These are phyloP conservation scores for Mycena crocata DNA, from an alignment of 768 basidiomycete genomes.

Conservation along the genomic window DNA sequence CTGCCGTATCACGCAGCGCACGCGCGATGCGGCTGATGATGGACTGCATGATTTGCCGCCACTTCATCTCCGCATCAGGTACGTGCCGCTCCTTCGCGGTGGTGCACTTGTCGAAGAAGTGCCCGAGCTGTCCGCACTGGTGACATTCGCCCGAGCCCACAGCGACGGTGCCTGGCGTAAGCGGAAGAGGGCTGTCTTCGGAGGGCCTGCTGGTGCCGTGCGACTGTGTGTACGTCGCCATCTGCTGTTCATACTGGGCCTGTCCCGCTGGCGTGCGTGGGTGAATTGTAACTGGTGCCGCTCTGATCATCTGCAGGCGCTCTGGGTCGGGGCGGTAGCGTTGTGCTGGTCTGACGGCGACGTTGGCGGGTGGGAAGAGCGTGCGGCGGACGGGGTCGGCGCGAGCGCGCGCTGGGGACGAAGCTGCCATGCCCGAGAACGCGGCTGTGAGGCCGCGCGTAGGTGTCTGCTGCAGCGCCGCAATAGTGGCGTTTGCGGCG, in stretches of 20 bases:
- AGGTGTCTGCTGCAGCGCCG: constrained; percentile 1
- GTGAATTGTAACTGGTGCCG: constrained; percentile 8
- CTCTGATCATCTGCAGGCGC: background rate
- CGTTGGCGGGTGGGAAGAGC: background rate
- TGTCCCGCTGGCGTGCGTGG: constrained; percentile 32
- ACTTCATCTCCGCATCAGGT: constrained; percentile 25
- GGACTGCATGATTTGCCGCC: constrained; percentile 29
- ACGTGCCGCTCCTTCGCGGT: background rate
- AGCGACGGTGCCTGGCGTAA: constrained; percentile 35
- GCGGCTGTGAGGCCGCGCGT: background rate
- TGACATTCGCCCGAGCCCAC: constrained; percentile 35
- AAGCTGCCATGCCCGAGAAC: too few relatives aligned
- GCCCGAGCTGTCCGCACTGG: constrained; percentile 34
- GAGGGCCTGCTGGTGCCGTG: background rate
- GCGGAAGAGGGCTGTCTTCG: constrained; percentile 32
- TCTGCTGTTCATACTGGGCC: constrained; percentile 20
- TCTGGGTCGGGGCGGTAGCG: background rate
- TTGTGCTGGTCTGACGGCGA: background rate
- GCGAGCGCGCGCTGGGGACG: background rate
- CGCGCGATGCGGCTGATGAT: constrained; percentile 5
- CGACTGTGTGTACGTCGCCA: constrained; percentile 14
- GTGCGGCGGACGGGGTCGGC: background rate
- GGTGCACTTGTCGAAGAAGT: constrained; percentile 11
- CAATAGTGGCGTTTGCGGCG: background rate
- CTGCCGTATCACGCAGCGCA: background rate